Conservation (phyloP, 805 yeast genomes). For the Kodamaea jinghongensis region DNA sequence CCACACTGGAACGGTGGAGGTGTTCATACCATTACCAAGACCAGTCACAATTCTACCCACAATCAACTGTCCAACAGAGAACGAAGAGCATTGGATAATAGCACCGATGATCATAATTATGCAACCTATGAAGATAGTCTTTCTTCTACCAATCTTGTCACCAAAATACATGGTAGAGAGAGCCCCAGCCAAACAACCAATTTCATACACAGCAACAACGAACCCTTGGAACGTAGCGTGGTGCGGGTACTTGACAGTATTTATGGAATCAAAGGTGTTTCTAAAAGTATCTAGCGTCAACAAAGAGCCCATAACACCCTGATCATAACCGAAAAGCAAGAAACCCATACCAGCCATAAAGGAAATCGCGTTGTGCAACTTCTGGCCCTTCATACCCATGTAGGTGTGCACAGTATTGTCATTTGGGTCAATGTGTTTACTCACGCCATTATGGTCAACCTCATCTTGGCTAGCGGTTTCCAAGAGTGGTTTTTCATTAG, state of each 20-base stretch:
- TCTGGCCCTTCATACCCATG: slow-evolving; percentile 9
- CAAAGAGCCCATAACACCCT: slow-evolving; percentile 38
- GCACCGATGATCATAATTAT: slow-evolving; percentile 21
- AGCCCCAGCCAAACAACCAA: slow-evolving; percentile 21
- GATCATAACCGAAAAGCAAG: slow-evolving; percentile 43
- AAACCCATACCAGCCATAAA: slow-evolving; percentile 17
- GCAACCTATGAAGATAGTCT: slow-evolving; percentile 19
- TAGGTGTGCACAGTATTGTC: slow-evolving; percentile 1
- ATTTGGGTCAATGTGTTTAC: too few relatives aligned
- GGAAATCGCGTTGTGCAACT: slow-evolving; percentile 12
- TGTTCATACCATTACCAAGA: slow-evolving; percentile 6
- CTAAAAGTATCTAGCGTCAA: slow-evolving; percentile 19
- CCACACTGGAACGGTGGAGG: slow-evolving; percentile 13
- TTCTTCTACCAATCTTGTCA: slow-evolving; percentile 20
- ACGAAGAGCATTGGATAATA: slow-evolving; percentile 22
- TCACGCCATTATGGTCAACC: too few relatives aligned
- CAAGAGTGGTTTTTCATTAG: too few relatives aligned
- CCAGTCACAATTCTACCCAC: slow-evolving; percentile 7
- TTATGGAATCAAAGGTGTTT: slow-evolving; percentile 17
- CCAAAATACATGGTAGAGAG: slow-evolving; percentile 21
- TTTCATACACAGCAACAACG: slow-evolving; percentile 21
- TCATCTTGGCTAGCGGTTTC: too few relatives aligned
- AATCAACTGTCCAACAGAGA: slow-evolving; percentile 22
- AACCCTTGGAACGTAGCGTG: slow-evolving; percentile 21
- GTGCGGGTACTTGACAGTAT: slow-evolving; percentile 9